Conservation (phyloP, 495 filamentous ascomycete species). For the Daldinia loculata region DNA sequence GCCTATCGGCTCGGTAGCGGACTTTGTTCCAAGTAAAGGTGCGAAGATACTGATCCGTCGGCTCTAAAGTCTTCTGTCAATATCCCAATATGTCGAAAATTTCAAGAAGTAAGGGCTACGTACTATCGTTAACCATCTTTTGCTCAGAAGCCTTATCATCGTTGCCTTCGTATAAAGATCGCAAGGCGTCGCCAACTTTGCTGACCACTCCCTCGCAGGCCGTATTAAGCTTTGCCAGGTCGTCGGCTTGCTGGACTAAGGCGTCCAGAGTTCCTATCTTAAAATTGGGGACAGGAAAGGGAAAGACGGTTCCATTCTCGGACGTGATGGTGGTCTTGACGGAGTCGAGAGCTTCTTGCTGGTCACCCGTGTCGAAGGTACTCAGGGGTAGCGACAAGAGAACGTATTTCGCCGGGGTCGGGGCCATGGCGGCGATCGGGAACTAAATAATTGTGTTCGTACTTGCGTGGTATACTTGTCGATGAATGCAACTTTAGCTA, state of each 20-base stretch:
- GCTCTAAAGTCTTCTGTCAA: constrained; percentile 65
- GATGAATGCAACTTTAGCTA: background rate
- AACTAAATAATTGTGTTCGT: constrained; percentile 6
- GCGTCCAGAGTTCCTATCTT: constrained; percentile 97
- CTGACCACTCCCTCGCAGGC: constrained; percentile 82
- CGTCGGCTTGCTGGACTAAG: constrained; percentile 96
- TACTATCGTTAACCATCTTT: constrained; percentile 97
- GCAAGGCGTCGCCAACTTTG: constrained; percentile 88
- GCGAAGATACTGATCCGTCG: constrained; percentile 89
- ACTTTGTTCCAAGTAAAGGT: constrained; percentile 95
- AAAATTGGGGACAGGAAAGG: constrained; percentile 88
- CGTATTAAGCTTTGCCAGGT: constrained; percentile 84
- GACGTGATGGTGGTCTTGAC: constrained; percentile 74
- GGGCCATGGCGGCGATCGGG: constrained; percentile 31
- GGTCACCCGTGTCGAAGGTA: constrained; percentile 67
- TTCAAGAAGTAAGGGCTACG: constrained; percentile 42
- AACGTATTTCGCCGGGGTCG: constrained; percentile 55
- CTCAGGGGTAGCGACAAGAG: constrained; percentile 59
- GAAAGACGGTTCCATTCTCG: constrained; percentile 78
- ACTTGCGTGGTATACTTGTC: background rate
- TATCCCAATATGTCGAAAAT: background rate
- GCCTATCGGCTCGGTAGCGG: constrained; percentile 91
- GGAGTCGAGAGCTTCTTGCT: constrained; percentile 80
- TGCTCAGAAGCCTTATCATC: constrained; percentile 83
- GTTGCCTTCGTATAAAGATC: constrained; percentile 80